Percentiles rank a stretch among this genome's conserved stretches.
Conservation (phyloP, 176 grass and related monocot species). For the Elymus sibiricus region DNA sequence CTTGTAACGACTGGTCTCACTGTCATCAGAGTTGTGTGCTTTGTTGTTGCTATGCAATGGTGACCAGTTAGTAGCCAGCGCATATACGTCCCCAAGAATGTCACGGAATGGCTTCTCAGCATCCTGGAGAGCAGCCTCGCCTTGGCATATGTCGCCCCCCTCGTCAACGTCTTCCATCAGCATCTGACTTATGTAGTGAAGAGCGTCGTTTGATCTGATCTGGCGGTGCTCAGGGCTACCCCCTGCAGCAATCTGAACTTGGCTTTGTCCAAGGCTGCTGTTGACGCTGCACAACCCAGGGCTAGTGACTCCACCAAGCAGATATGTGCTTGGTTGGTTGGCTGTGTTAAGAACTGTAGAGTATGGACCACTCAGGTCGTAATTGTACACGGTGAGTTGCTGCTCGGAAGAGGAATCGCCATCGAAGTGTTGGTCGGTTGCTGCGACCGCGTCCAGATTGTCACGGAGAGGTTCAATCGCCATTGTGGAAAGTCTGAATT, state of each 20-base stretch:
- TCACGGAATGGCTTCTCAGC: slow-evolving; percentile 44
- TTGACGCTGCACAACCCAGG: neutral
- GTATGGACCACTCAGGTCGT: neutral
- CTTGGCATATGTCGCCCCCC: neutral
- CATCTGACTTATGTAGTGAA: slow-evolving; percentile 41
- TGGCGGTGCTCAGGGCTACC: neutral
- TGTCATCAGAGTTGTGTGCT: neutral
- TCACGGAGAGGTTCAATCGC: neutral
- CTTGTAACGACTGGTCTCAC: neutral
- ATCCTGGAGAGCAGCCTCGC: slow-evolving; percentile 28
- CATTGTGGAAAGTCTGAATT: neutral
- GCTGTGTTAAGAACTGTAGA: neutral
- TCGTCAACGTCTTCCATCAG: slow-evolving; percentile 43
- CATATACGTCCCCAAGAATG: slow-evolving; percentile 33
- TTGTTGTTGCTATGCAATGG: neutral
- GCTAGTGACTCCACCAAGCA: too few relatives aligned
- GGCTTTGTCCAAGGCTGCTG: neutral
- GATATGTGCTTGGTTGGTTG: neutral
- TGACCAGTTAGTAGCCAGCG: neutral
- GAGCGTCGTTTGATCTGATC: slow-evolving; percentile 18
- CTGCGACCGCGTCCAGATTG: neutral
- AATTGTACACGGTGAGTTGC: neutral
- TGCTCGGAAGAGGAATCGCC: neutral
- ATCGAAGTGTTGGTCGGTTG: neutral
- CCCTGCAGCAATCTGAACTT: neutral